Evolutionary conservation across 75 land plant genomes (phyloP).

Genomic region (Chamaecyparis obtusa): DNA sequence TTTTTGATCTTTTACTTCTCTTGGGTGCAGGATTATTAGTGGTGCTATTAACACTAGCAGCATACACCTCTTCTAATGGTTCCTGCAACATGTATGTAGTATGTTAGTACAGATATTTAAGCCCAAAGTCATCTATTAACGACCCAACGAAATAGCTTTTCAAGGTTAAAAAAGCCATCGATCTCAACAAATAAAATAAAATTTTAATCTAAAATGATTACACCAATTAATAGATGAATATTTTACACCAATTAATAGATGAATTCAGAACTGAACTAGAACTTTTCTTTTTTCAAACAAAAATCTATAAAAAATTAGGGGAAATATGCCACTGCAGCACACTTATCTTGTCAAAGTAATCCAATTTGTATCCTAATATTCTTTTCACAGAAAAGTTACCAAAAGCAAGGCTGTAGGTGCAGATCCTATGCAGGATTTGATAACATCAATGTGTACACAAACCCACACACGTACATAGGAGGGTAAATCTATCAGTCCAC

Average conservation of each 20-base stretch:
- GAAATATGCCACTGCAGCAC: not conserved
- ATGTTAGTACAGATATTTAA: not conserved
- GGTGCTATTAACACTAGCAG: constrained; percentile 41
- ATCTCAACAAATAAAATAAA: not conserved
- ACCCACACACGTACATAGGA: not conserved
- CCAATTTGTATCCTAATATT: too few relatives aligned
- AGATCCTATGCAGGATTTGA: not conserved
- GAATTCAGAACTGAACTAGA: not conserved
- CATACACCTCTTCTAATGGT: constrained; percentile 50
- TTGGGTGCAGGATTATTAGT: constrained; percentile 47
- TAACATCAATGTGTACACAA: not conserved
- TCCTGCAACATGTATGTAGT: constrained; percentile 19
- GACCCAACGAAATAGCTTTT: not conserved
- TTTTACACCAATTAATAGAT: not conserved
- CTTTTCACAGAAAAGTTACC: not conserved
- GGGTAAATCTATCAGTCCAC: not conserved
- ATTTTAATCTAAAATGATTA: not conserved
- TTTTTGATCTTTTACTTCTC: constrained; percentile 77
- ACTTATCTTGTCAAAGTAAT: too few relatives aligned
- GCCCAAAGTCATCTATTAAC: not conserved
- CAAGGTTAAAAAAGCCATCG: not conserved
- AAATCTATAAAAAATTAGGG: not conserved
- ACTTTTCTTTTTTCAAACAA: not conserved
- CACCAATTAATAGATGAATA: not conserved
- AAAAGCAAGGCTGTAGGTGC: not conserved